Percentiles rank a stretch among this genome's conserved stretches.
Evolutionary conservation across 495 filamentous ascomycete genomes (phyloP).

Genomic region (Acidomyces sp.): DNA sequence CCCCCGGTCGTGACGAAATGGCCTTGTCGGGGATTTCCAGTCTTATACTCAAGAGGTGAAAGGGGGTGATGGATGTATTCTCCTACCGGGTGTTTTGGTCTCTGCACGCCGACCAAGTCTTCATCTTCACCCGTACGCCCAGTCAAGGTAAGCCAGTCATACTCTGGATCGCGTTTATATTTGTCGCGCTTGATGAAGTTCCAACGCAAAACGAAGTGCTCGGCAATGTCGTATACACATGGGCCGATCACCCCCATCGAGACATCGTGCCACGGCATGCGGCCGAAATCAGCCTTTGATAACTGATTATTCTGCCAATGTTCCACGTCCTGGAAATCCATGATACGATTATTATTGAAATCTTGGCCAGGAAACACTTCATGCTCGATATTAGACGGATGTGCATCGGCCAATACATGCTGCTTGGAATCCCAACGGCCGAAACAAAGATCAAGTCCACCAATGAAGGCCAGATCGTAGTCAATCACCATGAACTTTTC

Average conservation of each 20-base stretch:
- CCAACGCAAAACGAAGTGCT: constrained; percentile 92
- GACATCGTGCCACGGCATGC: constrained; percentile 98
- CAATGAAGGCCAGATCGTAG: constrained; percentile 79
- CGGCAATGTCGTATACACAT: constrained; percentile 85
- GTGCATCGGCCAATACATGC: constrained; percentile 75
- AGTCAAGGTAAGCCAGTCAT: constrained; percentile 70
- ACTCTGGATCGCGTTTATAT: constrained; percentile 71
- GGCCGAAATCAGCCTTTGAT: constrained; percentile 80
- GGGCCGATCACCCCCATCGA: constrained; percentile 80
- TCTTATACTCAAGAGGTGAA: constrained; percentile 36
- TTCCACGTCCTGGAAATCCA: constrained; percentile 84
- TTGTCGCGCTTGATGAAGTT: constrained; percentile 97
- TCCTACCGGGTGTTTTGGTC: constrained; percentile 73
- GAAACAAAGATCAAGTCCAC: constrained; percentile 91
- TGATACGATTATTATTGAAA: constrained; percentile 81
- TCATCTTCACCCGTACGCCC: constrained; percentile 72
- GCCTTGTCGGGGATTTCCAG: constrained; percentile 30
- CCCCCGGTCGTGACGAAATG: constrained; percentile 1
- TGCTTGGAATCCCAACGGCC: constrained; percentile 82
- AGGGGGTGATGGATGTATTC: constrained; percentile 76
- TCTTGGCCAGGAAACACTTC: constrained; percentile 94
- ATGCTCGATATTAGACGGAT: constrained; percentile 65
- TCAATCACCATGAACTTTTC: constrained; percentile 95
- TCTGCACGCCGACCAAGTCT: constrained; percentile 73
- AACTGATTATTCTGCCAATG: constrained; percentile 90